Evolutionary conservation across 352 stramenopile genomes (phyloP).

Genomic region (Plasmopara halstedii): DNA sequence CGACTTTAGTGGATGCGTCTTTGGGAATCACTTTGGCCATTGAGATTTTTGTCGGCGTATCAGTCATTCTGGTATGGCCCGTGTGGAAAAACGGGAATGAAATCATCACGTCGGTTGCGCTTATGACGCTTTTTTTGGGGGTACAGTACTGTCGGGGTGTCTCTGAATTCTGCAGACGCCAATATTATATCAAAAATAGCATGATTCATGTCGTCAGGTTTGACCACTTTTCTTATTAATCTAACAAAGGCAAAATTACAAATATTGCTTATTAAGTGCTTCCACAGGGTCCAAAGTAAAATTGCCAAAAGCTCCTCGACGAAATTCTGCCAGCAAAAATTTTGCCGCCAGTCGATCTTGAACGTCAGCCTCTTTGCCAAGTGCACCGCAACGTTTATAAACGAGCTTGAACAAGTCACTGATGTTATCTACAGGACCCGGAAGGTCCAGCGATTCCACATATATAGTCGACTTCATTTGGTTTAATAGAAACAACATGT

Average conservation of each 20-base stretch:
- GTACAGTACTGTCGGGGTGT: no score
- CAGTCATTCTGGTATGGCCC: slow-evolving; percentile 68
- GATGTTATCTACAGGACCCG: slow-evolving; percentile 68
- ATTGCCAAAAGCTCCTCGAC: slow-evolving; percentile 65
- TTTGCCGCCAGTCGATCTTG: slow-evolving; percentile 57
- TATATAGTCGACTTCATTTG: slow-evolving; percentile 72
- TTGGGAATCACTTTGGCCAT: slow-evolving; percentile 79
- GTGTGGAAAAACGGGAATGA: slow-evolving; percentile 69
- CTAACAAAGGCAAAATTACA: neutral
- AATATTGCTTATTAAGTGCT: neutral
- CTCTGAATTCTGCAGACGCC: no score
- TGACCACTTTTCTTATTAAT: neutral
- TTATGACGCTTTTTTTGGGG: slow-evolving; percentile 3
- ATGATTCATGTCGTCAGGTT: no score
- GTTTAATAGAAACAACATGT: slow-evolving; percentile 86
- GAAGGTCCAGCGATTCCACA: slow-evolving; percentile 60
- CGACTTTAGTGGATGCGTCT: slow-evolving; percentile 26
- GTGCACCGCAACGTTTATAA: slow-evolving; percentile 56
- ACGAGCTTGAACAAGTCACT: slow-evolving; percentile 52
- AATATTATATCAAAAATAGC: neutral
- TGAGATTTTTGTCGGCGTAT: slow-evolving; percentile 38
- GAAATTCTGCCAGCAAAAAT: slow-evolving; percentile 70
- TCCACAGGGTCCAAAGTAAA: slow-evolving; percentile 73
- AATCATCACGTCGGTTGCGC: slow-evolving; percentile 40
- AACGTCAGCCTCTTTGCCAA: slow-evolving; percentile 74